Evolutionary conservation across 352 stramenopile species (phyloP).

Genomic region (Phytopythium delawarense): DNA sequence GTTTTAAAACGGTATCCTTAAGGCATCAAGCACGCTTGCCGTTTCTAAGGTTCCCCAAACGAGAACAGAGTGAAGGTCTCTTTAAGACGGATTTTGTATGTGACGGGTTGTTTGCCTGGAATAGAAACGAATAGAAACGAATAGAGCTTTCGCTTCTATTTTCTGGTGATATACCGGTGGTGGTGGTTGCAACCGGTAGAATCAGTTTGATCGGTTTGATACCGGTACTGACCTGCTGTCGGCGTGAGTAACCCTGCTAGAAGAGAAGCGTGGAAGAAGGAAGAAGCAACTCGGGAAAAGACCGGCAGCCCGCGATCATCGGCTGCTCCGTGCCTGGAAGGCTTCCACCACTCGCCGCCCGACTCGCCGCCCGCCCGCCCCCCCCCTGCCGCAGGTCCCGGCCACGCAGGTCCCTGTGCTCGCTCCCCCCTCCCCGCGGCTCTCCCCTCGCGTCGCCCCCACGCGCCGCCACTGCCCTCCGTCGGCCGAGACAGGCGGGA

Average conservation of each 20-base stretch:
- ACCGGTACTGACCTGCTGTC: background rate
- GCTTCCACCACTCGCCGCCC: background rate
- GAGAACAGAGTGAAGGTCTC: too few species aligned
- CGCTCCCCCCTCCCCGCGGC: background rate
- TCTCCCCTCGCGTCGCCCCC: background rate
- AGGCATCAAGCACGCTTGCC: too few species aligned
- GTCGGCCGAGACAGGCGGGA: background rate
- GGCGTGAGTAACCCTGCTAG: background rate
- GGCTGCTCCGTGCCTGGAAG: background rate
- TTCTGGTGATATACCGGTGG: too few species aligned
- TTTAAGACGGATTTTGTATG: too few species aligned
- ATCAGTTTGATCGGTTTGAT: background rate
- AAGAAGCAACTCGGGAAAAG: constrained; percentile 22
- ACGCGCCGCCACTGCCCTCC: background rate
- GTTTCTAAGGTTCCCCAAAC: too few species aligned
- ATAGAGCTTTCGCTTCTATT: too few species aligned
- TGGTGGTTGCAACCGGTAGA: background rate
- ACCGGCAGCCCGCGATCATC: constrained; percentile 6
- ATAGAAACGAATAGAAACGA: too few species aligned
- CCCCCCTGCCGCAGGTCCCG: background rate
- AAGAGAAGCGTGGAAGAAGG: constrained; percentile 3
- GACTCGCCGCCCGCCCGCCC: background rate
- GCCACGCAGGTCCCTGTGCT: background rate
- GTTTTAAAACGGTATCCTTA: too few species aligned
- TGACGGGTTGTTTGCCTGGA: too few species aligned